A percentile compares a stretch with the other conserved stretches of the same genome.
Conservation (phyloP, 2,329 filamentous ascomycete species). For the Hypoxylon sp. region DNA sequence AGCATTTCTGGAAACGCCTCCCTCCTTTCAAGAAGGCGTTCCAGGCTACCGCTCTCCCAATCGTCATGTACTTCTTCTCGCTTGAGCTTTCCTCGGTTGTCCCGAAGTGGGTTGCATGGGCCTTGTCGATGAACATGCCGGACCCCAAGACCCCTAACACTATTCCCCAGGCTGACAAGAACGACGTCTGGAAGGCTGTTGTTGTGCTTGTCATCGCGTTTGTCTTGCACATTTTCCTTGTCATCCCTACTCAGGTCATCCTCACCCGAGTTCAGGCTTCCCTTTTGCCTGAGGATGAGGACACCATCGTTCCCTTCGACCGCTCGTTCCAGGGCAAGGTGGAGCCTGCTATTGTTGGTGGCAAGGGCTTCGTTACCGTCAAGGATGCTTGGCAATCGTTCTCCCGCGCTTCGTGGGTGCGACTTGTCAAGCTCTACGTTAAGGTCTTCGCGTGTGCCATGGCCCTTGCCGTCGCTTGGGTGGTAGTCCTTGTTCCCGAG, state of each 20-base stretch:
- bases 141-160: slow-evolving; percentile 56
- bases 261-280: slow-evolving; percentile 89
- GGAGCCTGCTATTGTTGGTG: slow-evolving; percentile 80
- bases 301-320: slow-evolving; percentile 92
- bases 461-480: slow-evolving; percentile 63
- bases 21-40: slow-evolving; percentile 75
- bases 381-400: slow-evolving; percentile 86
- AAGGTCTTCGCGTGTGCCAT: slow-evolving; percentile 76
- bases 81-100: slow-evolving; percentile 65
- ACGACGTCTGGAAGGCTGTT: slow-evolving; percentile 63
- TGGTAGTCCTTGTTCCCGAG: slow-evolving; percentile 67
- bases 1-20: slow-evolving; percentile 78
- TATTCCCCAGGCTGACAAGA: slow-evolving; percentile 57
- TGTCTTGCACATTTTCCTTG: slow-evolving; percentile 71
- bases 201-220: slow-evolving; percentile 63
- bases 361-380: slow-evolving; percentile 78
- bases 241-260: slow-evolving; percentile 82
- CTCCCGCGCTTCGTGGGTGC: slow-evolving; percentile 77
- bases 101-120: slow-evolving; percentile 63
- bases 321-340: slow-evolving; percentile 85
- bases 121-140: slow-evolving; percentile 63
- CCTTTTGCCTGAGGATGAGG: slow-evolving; percentile 83
- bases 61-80: slow-evolving; percentile 73
- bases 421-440: slow-evolving; percentile 80
- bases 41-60: slow-evolving; percentile 77